Evolutionary conservation across 257 asterid species (phyloP), one percentile per base, ranked within the genome.

Genomic region (Galeopsis tetrahit): DNA sequence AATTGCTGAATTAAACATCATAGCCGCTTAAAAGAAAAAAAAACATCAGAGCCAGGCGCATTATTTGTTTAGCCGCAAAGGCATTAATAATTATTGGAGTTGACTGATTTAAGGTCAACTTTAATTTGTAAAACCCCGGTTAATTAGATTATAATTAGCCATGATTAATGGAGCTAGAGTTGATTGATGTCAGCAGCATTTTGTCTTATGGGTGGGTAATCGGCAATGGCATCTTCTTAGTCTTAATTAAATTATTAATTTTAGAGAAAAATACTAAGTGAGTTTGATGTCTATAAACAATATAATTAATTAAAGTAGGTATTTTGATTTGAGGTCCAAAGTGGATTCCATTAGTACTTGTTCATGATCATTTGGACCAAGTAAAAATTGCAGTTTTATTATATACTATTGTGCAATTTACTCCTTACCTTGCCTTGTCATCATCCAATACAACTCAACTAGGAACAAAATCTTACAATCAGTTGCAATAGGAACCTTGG

Each of bases 91-190:
- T 61, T 74, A 10, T 4, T n/a, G n/a, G n/a, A 6, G 68, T 71
- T 68, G 82, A 73, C 79, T 36, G 44, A n/a, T 34, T 13, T 39
- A 7, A 57, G 69, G 64, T 75, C 76, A 72, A 79, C 71, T 15
- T 31, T 36, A 60, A 49, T 13, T 48, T 49, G 56, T 49, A 49
- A 39, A 42, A 21, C 60, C 51, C 62, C 40, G 69, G 61, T 33
- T 21, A 28, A 21, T 75, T 63, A 21, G 59, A 53, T 32, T 57
- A 57, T 10, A 40, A 63, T 63, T 52, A 44, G 31, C 34, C 35
- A 34, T 78, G 65, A 73, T 38, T 56, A 75, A 58, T 70, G 73
- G 40, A 42, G 70, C n/a, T n/a, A n/a, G n/a, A n/a, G n/a, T n/a
- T n/a, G 53, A 75, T 75, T 79, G 74, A 73, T 55, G 43, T 21